Conservation (phyloP, 108 stramenopile genomes). For the Parmales sp. region DNA sequence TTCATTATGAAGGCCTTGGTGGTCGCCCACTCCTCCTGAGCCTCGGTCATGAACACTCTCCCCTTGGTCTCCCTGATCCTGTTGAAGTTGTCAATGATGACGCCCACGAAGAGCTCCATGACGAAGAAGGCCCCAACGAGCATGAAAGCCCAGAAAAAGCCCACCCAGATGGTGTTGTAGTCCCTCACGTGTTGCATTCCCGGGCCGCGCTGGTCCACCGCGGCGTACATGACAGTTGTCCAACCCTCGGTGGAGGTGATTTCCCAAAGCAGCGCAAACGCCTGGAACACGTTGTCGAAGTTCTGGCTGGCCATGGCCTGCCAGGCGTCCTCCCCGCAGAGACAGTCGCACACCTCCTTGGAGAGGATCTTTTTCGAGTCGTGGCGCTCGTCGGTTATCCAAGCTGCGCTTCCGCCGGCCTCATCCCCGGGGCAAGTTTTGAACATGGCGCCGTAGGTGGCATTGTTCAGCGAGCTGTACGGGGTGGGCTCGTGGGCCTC, state of each 20-base stretch:
- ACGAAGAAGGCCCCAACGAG: slow-evolving; percentile 54
- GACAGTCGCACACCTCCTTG: slow-evolving; percentile 27
- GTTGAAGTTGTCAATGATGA: slow-evolving; percentile 57
- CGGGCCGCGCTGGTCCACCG: slow-evolving; percentile 37
- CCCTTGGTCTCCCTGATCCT: slow-evolving; percentile 29
- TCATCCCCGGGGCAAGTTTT: neutral
- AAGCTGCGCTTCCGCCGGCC: neutral
- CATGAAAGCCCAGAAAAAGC: slow-evolving; percentile 47
- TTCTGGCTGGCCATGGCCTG: slow-evolving; percentile 24
- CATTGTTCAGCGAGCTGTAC: neutral
- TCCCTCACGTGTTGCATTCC: slow-evolving; percentile 39
- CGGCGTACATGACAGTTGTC: slow-evolving; percentile 42
- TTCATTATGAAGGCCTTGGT: slow-evolving; percentile 47
- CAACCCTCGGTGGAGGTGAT: slow-evolving; percentile 55
- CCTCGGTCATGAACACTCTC: slow-evolving; percentile 37
- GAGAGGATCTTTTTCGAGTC: slow-evolving; percentile 11
- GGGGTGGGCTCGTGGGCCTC: neutral
- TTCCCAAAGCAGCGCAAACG: slow-evolving; percentile 43
- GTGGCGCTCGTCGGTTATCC: neutral
- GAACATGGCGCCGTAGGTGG: neutral
- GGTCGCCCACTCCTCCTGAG: slow-evolving; percentile 43
- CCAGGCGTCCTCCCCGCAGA: slow-evolving; percentile 25
- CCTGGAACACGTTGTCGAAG: slow-evolving; percentile 44
- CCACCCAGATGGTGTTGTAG: slow-evolving; percentile 18
- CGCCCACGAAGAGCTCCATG: slow-evolving; percentile 62